Evolutionary conservation across 805 yeast genomes (phyloP).

Genomic region (Saccharomycopsis guyanensis): DNA sequence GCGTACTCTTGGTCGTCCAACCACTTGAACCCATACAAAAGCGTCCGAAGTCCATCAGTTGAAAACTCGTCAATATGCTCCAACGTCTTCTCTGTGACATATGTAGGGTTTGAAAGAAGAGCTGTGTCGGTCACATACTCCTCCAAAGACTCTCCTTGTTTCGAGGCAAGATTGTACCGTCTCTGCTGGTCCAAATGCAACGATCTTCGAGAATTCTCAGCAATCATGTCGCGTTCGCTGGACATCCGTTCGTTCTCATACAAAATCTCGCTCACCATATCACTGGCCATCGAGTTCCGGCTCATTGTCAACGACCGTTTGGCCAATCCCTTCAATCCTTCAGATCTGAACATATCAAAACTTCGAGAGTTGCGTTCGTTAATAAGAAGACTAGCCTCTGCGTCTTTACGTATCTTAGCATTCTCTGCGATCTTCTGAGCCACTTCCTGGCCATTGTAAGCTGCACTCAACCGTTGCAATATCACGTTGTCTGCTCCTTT

Average conservation of each 20-base stretch:
- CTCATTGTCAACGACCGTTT: constrained; percentile 8
- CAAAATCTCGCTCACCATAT: constrained; percentile 45
- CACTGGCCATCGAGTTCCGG: constrained; percentile 24
- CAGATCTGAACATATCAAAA: constrained; percentile 22
- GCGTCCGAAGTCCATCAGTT: constrained; percentile 88
- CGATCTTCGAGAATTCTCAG: constrained; percentile 46
- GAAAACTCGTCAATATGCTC: constrained; percentile 92
- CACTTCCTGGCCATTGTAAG: constrained; percentile 54
- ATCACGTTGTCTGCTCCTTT: constrained; percentile 96
- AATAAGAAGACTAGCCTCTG: constrained; percentile 70
- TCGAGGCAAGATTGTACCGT: constrained; percentile 35
- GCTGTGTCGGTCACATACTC: constrained; percentile 45
- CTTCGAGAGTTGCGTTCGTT: constrained; percentile 44
- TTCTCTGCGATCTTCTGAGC: constrained; percentile 53
- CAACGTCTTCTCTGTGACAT: constrained; percentile 71
- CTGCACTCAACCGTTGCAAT: constrained; percentile 57
- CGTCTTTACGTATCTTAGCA: constrained; percentile 55
- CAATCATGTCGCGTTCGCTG: constrained; percentile 46
- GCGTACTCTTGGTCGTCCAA: constrained; percentile 50
- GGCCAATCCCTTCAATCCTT: constrained; percentile 3
- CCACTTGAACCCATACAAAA: constrained; percentile 76
- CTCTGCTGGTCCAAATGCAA: constrained; percentile 51
- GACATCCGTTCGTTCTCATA: constrained; percentile 37
- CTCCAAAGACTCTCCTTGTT: constrained; percentile 18
- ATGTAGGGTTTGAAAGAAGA: constrained; percentile 62